phyloP scores from a whole-genome alignment of 495 filamentous ascomycete genomes.

The Penicillium parvum region DNA sequence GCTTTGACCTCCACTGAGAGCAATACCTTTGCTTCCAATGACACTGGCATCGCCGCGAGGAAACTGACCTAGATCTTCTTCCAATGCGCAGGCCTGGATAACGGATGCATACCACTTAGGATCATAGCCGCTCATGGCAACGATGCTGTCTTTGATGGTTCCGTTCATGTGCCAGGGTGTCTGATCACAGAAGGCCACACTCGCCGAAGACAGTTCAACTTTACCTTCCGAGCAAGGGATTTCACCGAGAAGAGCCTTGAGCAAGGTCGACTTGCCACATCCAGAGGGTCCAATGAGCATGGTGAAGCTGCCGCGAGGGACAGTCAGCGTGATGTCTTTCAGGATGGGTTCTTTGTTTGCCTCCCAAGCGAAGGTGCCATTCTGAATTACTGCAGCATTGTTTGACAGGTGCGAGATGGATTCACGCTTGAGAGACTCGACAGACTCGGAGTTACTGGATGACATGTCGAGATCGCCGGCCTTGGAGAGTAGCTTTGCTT shows the following conservation, averaged over 20 bases:
- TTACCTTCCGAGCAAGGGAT: constrained; percentile 40
- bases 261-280: constrained; percentile 56
- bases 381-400: constrained; percentile 37
- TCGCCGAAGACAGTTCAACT: constrained; percentile 30
- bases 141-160: constrained; percentile 55
- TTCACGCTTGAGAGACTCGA: constrained; percentile 23
- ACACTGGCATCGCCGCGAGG: constrained; percentile 54
- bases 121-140: constrained; percentile 50
- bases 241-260: constrained; percentile 57
- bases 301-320: constrained; percentile 40
- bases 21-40: constrained; percentile 61
- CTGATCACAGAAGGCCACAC: constrained; percentile 52
- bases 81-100: constrained; percentile 60
- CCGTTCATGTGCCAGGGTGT: constrained; percentile 54
- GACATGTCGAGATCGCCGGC: constrained; percentile 16
- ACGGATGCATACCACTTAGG: constrained; percentile 58
- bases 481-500: constrained; percentile 20
- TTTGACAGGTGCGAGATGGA: constrained; percentile 11
- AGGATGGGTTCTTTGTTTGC: constrained; percentile 39
- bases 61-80: constrained; percentile 51
- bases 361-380: constrained; percentile 52
- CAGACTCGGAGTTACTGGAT: constrained; percentile 22
- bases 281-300: constrained; percentile 58
- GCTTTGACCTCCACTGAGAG: constrained; percentile 62
- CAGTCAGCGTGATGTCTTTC: constrained; percentile 34